Conservation (phyloP, 768 basidiomycete species). For the Mycena kentingensis region DNA sequence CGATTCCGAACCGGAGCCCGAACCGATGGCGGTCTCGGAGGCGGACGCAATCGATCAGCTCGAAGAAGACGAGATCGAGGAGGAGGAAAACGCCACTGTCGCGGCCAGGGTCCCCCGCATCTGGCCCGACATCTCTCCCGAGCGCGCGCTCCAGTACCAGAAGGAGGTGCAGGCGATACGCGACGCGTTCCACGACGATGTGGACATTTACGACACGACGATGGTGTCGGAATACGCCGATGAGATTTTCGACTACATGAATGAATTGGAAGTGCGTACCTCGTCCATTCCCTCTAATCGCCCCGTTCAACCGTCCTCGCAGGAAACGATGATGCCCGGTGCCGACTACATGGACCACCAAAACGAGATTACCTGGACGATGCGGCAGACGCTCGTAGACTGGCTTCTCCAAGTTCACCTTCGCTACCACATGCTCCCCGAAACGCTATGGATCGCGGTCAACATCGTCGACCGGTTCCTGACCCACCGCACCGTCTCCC, state of each 20-base stretch:
- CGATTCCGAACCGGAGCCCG: constrained; percentile 56
- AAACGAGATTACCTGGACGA: constrained; percentile 87
- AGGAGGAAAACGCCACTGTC: constrained; percentile 31
- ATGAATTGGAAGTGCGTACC: constrained; percentile 76
- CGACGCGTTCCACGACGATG: constrained; percentile 70
- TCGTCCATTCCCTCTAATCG: background rate
- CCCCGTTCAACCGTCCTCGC: constrained; percentile 24
- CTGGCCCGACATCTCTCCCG: constrained; percentile 78
- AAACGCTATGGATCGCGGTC: constrained; percentile 98
- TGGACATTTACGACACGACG: constrained; percentile 76
- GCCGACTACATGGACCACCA: constrained; percentile 94
- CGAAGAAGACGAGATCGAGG: constrained; percentile 46
- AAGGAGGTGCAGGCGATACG: constrained; percentile 69
- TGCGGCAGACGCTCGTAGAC: constrained; percentile 96
- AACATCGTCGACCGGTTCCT: constrained; percentile 95
- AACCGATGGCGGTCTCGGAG: constrained; percentile 56
- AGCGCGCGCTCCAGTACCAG: constrained; percentile 57
- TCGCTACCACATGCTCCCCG: constrained; percentile 98
- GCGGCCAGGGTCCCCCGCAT: constrained; percentile 49
- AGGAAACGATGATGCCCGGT: constrained; percentile 89
- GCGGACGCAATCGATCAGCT: background rate
- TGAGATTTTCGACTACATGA: constrained; percentile 97
- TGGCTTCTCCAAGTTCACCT: constrained; percentile 98
- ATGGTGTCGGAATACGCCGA: constrained; percentile 99
- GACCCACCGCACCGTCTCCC: constrained; percentile 81